phyloP scores from a whole-genome alignment of 2,329 filamentous ascomycete species.

The Graphilbum ipis-grandicollis region DNA sequence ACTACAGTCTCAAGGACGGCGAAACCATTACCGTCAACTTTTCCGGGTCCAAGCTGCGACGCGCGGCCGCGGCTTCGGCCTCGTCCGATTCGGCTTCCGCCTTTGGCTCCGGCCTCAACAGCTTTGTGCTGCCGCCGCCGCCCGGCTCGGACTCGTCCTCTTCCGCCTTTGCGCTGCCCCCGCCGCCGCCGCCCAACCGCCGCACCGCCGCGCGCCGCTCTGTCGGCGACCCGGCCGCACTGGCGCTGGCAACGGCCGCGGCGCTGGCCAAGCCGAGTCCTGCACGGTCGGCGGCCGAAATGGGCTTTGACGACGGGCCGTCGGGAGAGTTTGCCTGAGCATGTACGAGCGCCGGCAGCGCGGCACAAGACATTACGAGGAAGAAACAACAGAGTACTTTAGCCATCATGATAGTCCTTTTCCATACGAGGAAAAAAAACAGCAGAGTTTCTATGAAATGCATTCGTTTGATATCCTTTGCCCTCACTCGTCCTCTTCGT shows the following conservation, averaged over 20 bases:
- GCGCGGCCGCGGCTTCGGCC: neutral
- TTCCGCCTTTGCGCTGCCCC: conserved; percentile 29
- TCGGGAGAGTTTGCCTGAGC: conserved; percentile 62
- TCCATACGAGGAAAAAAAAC: no score
- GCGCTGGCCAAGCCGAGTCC: conserved; percentile 25
- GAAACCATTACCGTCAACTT: conserved; percentile 78
- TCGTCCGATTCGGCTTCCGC: conserved; percentile 15
- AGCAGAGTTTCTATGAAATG: no score
- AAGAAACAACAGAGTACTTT: no score
- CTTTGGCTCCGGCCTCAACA: conserved; percentile 20
- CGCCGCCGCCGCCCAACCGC: conserved; percentile 45
- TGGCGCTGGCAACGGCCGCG: conserved; percentile 14
- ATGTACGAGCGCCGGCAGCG: no score
- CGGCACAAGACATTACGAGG: no score
- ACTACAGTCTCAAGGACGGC: conserved; percentile 76
- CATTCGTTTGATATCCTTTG: no score
- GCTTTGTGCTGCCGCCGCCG: conserved; percentile 62
- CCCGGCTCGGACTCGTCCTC: no score
- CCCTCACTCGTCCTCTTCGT: neutral
- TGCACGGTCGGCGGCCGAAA: conserved; percentile 31
- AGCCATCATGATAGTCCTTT: no score
- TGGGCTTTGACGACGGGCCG: conserved; percentile 76
- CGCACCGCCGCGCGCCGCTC: conserved; percentile 13
- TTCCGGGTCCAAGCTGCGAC: conserved; percentile 25
- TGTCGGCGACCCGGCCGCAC: conserved; percentile 5